Conservation (phyloP, 1,139 yeast species). For the Suhomyces kunorum region DNA sequence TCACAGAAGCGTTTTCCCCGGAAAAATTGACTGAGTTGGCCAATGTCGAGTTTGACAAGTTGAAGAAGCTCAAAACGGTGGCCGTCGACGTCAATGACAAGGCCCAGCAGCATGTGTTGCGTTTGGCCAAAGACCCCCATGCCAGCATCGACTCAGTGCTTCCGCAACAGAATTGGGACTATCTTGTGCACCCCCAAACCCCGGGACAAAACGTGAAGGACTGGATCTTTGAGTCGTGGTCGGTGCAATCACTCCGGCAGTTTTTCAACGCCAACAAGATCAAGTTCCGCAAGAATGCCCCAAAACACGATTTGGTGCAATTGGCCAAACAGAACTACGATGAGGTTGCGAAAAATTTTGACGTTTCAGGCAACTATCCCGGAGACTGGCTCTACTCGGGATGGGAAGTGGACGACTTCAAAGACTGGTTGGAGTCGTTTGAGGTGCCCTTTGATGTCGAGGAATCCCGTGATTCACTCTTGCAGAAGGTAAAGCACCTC, state of each 20-base stretch:
- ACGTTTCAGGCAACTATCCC: conserved; percentile 50
- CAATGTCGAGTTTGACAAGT: conserved; percentile 31
- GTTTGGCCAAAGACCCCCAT: conserved; percentile 21
- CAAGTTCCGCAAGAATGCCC: conserved; percentile 26
- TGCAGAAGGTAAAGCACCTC: conserved; percentile 43
- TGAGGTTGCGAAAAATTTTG: conserved; percentile 32
- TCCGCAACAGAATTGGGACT: conserved; percentile 22
- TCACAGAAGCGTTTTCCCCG: conserved; percentile 22
- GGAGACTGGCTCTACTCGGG: conserved; percentile 50
- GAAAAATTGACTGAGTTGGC: conserved; percentile 39
- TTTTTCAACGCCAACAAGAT: conserved; percentile 38
- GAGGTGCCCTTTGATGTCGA: conserved; percentile 42
- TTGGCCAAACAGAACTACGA: conserved; percentile 41
- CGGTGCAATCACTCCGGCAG: conserved; percentile 32
- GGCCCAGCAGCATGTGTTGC: conserved; percentile 20
- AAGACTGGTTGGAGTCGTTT: conserved; percentile 49
- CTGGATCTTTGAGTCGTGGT: conserved; percentile 58
- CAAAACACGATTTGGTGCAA: conserved; percentile 38
- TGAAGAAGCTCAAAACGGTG: conserved; percentile 17
- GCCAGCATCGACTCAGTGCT: conserved; percentile 17
- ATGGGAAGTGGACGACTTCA: conserved; percentile 48
- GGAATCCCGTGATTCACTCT: conserved; percentile 42
- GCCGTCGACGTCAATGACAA: conserved; percentile 17
- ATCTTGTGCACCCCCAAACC: conserved; percentile 10
- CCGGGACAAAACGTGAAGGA: conserved; percentile 16